Evolutionary conservation across 208 protist species (phyloP).

Genomic region (Leishmania guyanensis): DNA sequence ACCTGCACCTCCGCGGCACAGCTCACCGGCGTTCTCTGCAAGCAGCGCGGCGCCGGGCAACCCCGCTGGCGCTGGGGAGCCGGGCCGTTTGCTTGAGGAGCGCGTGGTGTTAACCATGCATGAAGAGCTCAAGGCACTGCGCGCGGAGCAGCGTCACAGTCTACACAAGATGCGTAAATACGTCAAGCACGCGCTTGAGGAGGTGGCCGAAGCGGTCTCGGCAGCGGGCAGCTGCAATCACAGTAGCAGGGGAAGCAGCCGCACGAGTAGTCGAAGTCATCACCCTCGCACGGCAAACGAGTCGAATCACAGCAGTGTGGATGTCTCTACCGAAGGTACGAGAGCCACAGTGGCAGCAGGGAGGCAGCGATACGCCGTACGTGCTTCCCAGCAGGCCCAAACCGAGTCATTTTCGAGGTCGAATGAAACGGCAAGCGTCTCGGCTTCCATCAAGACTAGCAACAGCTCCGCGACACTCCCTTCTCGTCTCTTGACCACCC

Average conservation of each 20-base stretch:
- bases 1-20: not conserved
- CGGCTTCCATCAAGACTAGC: not conserved
- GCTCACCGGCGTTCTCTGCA: not conserved
- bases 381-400: not conserved
- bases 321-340: not conserved
- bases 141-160: slow-evolving; percentile 19
- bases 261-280: not conserved
- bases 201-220: slow-evolving; percentile 2
- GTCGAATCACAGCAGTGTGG: not conserved
- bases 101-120: slow-evolving; percentile 4
- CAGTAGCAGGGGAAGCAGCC: slow-evolving; percentile 14
- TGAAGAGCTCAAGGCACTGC: slow-evolving; percentile 23
- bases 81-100: not conserved
- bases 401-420: not conserved
- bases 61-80: not conserved
- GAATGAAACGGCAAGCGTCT: not conserved
- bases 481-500: not conserved
- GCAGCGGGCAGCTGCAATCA: not conserved
- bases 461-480: not conserved
- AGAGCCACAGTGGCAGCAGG: not conserved
- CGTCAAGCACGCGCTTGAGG: slow-evolving; percentile 13
- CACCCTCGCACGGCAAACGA: not conserved
- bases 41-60: not conserved
- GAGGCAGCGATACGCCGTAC: not conserved
- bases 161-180: slow-evolving; percentile 21